Evolutionary conservation across 2,329 filamentous ascomycete species (phyloP).

Genomic region (Blumeria graminis): DNA sequence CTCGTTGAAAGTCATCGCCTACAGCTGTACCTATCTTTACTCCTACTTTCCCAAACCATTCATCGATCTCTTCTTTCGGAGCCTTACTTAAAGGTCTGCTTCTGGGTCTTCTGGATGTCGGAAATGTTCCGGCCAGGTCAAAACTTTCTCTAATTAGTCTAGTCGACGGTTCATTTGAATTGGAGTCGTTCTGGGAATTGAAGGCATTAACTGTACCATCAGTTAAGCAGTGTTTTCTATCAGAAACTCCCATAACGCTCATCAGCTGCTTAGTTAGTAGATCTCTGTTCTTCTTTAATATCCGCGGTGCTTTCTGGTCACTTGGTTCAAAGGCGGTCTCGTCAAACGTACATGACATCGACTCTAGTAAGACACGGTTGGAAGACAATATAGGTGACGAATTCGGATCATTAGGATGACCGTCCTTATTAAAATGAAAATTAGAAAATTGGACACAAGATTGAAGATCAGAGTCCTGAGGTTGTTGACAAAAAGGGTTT

Average conservation of each 20-base stretch:
- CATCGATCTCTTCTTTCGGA: background rate
- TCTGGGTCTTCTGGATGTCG: background rate
- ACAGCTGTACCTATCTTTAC: background rate
- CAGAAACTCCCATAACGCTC: background rate
- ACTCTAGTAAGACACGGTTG: background rate
- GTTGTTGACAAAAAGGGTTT: background rate
- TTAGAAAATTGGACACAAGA: background rate
- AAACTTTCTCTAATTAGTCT: background rate
- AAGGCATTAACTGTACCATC: background rate
- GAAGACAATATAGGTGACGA: background rate
- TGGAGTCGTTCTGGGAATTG: background rate
- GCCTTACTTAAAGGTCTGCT: background rate
- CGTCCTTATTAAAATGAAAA: background rate
- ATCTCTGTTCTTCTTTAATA: background rate
- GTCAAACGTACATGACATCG: background rate
- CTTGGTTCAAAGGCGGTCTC: background rate
- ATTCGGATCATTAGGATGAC: background rate
- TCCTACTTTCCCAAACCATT: background rate
- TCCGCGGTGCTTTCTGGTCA: background rate
- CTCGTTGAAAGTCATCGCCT: background rate
- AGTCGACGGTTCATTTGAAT: background rate
- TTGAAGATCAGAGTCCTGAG: background rate
- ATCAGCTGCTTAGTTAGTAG: background rate
- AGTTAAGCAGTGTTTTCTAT: background rate
- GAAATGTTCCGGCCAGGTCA: background rate